These are phyloP conservation scores for Microbotryum scabiosae DNA, from an alignment of 1,284 basidiomycete species.

Conservation along the genomic window DNA sequence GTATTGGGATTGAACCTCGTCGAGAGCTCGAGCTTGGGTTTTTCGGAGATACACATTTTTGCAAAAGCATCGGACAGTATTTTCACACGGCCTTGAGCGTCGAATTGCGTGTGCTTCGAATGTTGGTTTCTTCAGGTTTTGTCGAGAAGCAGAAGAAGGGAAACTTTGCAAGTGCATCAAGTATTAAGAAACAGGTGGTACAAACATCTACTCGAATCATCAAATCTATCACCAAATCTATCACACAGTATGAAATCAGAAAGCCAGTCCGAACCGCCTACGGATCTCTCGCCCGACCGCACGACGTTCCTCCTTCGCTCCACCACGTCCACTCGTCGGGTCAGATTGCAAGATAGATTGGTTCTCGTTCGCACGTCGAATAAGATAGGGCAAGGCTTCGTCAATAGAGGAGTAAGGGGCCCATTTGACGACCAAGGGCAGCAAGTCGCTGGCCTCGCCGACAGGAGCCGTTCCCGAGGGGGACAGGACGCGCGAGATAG, in stretches of 20 bases:
- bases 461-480: conserved; percentile 1
- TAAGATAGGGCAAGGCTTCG: conserved; percentile 33
- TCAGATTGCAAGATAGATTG: conserved; percentile 30
- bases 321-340: conserved; percentile 28
- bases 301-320: conserved; percentile 29
- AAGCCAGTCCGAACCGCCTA: conserved; percentile 19
- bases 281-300: conserved; percentile 32
- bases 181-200: too few species aligned
- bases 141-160: too few species aligned
- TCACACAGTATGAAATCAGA: conserved; percentile 2
- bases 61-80: too few species aligned
- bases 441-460: not conserved
- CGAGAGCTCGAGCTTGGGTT: too few species aligned
- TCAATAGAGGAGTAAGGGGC: conserved; percentile 33
- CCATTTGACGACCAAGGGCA: conserved; percentile 32
- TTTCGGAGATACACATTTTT: too few species aligned
- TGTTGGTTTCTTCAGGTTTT: too few species aligned
- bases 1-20: too few species aligned
- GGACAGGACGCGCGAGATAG: conserved; percentile 27
- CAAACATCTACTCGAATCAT: too few species aligned
- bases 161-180: too few species aligned
- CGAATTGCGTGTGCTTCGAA: too few species aligned
- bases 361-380: conserved; percentile 35
- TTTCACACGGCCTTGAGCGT: too few species aligned
- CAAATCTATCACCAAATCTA: too few species aligned